phyloP scores from a whole-genome alignment of 2,329 filamentous ascomycete species.

The Claviceps capensis region DNA sequence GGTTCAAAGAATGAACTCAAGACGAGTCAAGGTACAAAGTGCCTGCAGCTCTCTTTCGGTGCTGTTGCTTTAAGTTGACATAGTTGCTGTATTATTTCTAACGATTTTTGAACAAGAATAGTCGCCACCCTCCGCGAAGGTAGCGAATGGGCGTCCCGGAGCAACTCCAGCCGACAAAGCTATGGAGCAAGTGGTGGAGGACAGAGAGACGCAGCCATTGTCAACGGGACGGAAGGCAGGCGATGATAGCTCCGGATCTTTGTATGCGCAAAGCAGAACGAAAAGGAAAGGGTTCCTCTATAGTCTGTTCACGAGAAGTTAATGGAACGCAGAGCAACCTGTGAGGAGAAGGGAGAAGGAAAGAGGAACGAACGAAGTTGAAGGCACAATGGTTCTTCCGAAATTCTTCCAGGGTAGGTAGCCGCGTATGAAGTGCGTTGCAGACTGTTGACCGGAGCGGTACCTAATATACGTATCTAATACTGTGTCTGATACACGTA shows the following conservation, averaged over 20 bases:
- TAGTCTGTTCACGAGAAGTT: constrained; percentile 6
- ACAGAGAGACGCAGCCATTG: background rate
- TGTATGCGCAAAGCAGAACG: background rate
- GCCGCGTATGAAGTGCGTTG: background rate
- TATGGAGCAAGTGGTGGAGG: background rate
- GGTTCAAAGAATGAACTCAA: background rate
- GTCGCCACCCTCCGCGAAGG: background rate
- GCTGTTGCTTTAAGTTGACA: background rate
- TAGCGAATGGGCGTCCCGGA: background rate
- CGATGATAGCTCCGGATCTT: background rate
- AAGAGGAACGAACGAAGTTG: background rate
- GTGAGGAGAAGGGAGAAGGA: background rate
- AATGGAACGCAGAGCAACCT: background rate
- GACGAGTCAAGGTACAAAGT: background rate
- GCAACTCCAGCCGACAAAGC: background rate
- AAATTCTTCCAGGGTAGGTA: background rate
- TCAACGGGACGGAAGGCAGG: background rate
- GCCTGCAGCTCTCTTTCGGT: background rate
- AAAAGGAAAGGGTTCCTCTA: constrained; percentile 10
- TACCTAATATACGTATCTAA: too few species aligned
- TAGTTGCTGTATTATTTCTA: background rate
- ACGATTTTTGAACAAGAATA: background rate
- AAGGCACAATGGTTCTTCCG: too few species aligned
- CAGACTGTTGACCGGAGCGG: too few species aligned
- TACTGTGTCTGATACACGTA: background rate